Evolutionary conservation across 2,329 filamentous ascomycete species (phyloP), one percentile per base, ranked within the genome.

Genomic region (Paraphoma chrysanthemicola): DNA sequence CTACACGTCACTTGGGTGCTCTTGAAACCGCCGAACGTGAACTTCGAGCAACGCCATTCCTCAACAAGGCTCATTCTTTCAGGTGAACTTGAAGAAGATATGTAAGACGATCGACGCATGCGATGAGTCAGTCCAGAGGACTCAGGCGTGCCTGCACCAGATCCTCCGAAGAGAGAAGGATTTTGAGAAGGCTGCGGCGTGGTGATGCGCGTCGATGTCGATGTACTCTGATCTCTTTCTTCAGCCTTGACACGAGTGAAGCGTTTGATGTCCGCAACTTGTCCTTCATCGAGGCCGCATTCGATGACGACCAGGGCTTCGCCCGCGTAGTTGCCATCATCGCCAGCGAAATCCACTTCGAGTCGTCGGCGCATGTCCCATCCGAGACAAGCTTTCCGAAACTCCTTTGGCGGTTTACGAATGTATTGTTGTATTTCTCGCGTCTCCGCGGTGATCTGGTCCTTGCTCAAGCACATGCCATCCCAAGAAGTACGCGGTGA

Each of bases 331-430:
- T 86, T 81, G n/a, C 86, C 86, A 76, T 95, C 90, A 63, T 93
- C 91, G 17, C 86, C 88, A 41, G 90, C 90, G 77, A 97, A 98
- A 71, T 99, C 95, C 2, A 97, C 92, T 67, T 95, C 90, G 2
- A 98, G 80, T 59, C 82, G 88, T 57, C 93, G 86, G 51, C 88
- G 88, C 93, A 98, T 98, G 69, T 98, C 91, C 94, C 95, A 98
- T 2, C 90, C 90, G 55, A 90, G 80, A 69, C 91, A 98, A 1
- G 87, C 81, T 67, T 88, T 89, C 18, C 89, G 87, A 73, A 96
- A 96, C 65, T 96, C 86, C 41, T 86, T 85, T 4, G 94, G 93
- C 64, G 86, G 88, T 66, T 90, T 87, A 0, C 80, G 81, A 16
- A 96, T 75, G 64, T 90, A 96, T 42, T 83, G 85, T 66, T 96